phyloP scores from a whole-genome alignment of 2,329 filamentous ascomycete species.

The Basipetospora chlamydospora region DNA sequence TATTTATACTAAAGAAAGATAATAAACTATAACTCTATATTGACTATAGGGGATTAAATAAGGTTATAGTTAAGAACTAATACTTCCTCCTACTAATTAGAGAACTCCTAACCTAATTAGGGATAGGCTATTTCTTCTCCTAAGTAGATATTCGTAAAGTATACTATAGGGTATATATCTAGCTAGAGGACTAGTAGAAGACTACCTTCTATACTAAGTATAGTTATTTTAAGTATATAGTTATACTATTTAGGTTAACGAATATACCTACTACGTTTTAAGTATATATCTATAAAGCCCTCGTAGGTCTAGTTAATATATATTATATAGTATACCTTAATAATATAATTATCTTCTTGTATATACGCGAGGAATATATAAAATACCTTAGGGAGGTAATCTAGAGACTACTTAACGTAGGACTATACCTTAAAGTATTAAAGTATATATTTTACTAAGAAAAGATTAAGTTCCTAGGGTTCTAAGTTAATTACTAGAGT shows the following conservation, averaged over 20 bases:
- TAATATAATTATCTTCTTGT: not conserved
- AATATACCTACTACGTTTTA: constrained; percentile 11
- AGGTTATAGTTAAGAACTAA: constrained; percentile 14
- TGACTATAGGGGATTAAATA: constrained; percentile 15
- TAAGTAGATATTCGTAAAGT: constrained; percentile 9
- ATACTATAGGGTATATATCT: constrained; percentile 19
- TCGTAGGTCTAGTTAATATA: constrained; percentile 9
- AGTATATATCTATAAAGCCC: constrained; percentile 10
- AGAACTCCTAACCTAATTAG: not conserved
- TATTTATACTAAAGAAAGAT: no score
- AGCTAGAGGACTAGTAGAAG: constrained; percentile 17
- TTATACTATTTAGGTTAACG: constrained; percentile 16
- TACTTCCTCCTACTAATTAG: no score
- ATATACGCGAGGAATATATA: not conserved
- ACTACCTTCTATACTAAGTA: constrained; percentile 18
- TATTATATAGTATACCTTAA: constrained; percentile 7
- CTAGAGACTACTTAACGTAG: not conserved
- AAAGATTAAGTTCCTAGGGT: not conserved
- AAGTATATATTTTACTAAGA: not conserved
- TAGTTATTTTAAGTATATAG: constrained; percentile 18
- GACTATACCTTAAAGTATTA: not conserved
- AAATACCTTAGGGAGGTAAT: not conserved
- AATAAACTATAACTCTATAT: no score
- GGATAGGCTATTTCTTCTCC: constrained; percentile 7
- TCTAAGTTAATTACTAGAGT: no score